These are phyloP conservation scores for Jacaranda copaia DNA, from an alignment of 257 asterid species.

Conservation along the genomic window DNA sequence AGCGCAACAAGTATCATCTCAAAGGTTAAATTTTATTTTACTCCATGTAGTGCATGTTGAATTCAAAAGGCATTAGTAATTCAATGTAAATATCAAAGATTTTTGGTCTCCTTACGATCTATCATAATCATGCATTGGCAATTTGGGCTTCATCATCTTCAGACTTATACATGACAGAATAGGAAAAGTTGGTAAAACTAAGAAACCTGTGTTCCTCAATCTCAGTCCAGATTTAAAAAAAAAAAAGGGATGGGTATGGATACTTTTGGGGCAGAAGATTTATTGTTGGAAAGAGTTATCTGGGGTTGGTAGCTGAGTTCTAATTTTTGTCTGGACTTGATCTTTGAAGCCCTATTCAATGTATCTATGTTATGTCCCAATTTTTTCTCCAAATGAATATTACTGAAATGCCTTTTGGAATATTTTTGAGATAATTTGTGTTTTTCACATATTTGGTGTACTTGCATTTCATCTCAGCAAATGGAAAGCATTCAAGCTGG, in stretches of 20 bases:
- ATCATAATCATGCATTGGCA: conserved; percentile 8
- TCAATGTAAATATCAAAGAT: neutral
- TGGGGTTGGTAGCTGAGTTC: no score
- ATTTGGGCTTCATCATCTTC: conserved; percentile 16
- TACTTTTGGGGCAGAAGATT: no score
- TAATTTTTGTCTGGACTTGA: no score
- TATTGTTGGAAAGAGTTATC: no score
- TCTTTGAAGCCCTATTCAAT: no score
- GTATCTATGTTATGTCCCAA: neutral
- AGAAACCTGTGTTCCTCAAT: neutral
- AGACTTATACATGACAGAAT: neutral
- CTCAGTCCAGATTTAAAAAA: neutral
- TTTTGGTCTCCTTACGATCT: neutral
- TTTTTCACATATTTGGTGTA: conserved; percentile 14
- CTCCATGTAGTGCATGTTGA: neutral
- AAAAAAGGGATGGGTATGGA: no score
- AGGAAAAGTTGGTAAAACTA: neutral
- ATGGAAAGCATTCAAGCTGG: conserved; percentile 99
- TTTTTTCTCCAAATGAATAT: neutral
- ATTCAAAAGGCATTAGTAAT: conserved; percentile 2
- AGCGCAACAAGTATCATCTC: conserved; percentile 8
- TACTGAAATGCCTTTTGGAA: neutral
- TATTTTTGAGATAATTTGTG: conserved; percentile 6
- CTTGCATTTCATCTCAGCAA: conserved; percentile 62
- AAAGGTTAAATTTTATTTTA: neutral